phyloP scores from a whole-genome alignment of 768 basidiomycete genomes.

The Boletus reticuloceps region DNA sequence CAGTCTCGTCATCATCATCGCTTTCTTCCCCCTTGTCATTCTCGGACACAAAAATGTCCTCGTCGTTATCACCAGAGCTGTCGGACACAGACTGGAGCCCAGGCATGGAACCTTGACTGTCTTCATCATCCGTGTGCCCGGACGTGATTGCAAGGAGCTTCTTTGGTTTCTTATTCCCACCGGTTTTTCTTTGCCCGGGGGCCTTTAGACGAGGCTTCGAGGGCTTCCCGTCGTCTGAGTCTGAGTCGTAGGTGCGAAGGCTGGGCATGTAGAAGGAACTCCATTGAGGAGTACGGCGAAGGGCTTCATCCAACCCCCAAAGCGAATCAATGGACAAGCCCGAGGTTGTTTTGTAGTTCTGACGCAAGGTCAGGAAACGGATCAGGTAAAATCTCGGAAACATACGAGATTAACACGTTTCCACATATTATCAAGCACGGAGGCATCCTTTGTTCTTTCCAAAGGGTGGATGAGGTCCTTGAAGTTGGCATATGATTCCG shows the following conservation, averaged over 20 bases:
- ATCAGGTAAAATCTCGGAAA: not conserved
- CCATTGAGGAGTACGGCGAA: conserved; percentile 61
- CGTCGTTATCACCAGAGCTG: conserved; percentile 44
- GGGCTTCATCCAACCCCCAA: conserved; percentile 58
- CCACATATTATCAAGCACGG: conserved; percentile 63
- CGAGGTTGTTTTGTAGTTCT: conserved; percentile 60
- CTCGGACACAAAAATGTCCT: conserved; percentile 30
- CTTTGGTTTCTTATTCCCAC: conserved; percentile 27
- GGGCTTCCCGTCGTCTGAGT: conserved; percentile 26
- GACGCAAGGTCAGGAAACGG: conserved; percentile 6
- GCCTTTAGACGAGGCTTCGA: conserved; percentile 8
- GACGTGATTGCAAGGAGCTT: conserved; percentile 53
- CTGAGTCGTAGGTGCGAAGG: conserved; percentile 18
- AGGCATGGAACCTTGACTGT: conserved; percentile 61
- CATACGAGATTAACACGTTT: conserved; percentile 56
- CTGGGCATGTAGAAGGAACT: conserved; percentile 37
- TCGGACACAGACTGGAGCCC: conserved; percentile 64
- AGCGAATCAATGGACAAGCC: conserved; percentile 58
- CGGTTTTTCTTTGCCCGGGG: conserved; percentile 14
- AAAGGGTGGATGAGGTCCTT: conserved; percentile 60
- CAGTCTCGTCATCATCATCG: conserved; percentile 38
- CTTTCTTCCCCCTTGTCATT: conserved; percentile 36
- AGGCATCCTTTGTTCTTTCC: conserved; percentile 47
- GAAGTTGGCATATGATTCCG: conserved; percentile 46
- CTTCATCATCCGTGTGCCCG: conserved; percentile 37